Evolutionary conservation across 2,329 filamentous ascomycete species (phyloP), one percentile per base, ranked within the genome.

Genomic region (Exophiala calicioides): DNA sequence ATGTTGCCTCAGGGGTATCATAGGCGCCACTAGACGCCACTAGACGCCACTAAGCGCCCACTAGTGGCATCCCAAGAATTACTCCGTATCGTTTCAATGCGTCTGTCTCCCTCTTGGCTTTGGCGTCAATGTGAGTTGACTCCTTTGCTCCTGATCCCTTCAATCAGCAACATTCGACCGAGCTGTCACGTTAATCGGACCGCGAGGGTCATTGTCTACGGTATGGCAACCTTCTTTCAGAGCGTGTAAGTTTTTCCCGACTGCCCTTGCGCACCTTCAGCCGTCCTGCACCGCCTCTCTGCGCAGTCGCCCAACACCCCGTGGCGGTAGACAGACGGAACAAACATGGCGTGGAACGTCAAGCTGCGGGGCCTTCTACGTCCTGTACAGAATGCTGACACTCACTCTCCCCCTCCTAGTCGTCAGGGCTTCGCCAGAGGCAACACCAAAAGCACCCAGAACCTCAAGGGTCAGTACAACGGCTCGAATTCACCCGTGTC

Each of bases 341-440:
- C 44, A 31, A 30, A 37, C 33, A 29, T 43, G 40, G 45, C 38
- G 31, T 55, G 48, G 47, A 42, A 41, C 4, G 39, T 52, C 20
- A 19, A 24, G 15, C 33, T 44, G 50, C 49, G 47, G 45, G 38
- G 44, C 45, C 44, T 59, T 55, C 43, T 45, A 9, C 39, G 48
- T 19, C 38, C 47, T 20, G n/a, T 44, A 56, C 61, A 52, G 60
- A 55, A 53, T 54, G 57, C 60, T 65, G 53, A 62, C 58, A 43
- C 52, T 43, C 44, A 51, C 30, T 60, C n/a, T n/a, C n/a, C n/a
- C n/a, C n/a, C n/a, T n/a, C n/a, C 37, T 53, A 74, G 71, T 60
- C 71, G 71, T 62, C 71, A 74, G 62, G 71, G 71, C 50, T 74
- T 74, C 64, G 70, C 70, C 60, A 62, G 71, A 55, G 70, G 68